Conservation (phyloP, 2,329 filamentous ascomycete genomes). For the Lachnellula occidentalis region DNA sequence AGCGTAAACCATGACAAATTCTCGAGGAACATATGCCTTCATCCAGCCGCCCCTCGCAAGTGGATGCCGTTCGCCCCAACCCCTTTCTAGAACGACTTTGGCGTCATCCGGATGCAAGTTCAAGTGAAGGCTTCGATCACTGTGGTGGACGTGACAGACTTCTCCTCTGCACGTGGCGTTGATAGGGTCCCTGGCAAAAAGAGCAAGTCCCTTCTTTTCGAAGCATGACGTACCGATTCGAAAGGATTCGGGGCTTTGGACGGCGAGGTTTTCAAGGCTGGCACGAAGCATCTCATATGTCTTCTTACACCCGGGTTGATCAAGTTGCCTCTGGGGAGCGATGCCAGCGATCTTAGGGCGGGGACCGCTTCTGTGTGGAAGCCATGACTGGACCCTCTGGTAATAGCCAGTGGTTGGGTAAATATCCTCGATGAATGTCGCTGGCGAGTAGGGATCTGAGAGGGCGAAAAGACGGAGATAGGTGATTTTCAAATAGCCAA, state of each 20-base stretch:
- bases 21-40: constrained; percentile 62
- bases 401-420: constrained; percentile 57
- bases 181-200: constrained; percentile 63
- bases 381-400: constrained; percentile 30
- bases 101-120: constrained; percentile 76
- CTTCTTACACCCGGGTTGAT: constrained; percentile 53
- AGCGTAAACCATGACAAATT: constrained; percentile 80
- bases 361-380: constrained; percentile 57
- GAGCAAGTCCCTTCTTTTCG: constrained; percentile 73
- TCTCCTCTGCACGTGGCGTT: constrained; percentile 74
- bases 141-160: constrained; percentile 73
- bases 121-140: constrained; percentile 72
- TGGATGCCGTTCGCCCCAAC: constrained; percentile 71
- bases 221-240: constrained; percentile 67
- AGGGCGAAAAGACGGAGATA: constrained; percentile 67
- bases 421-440: constrained; percentile 44
- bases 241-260: constrained; percentile 41
- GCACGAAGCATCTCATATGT: constrained; percentile 52
- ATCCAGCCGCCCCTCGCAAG: constrained; percentile 63
- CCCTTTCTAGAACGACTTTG: constrained; percentile 62
- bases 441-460: constrained; percentile 61
- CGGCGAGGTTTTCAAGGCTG: constrained; percentile 47
- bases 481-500: constrained; percentile 69
- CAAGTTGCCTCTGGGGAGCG: constrained; percentile 73
- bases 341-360: constrained; percentile 69